Evolutionary conservation across 345 rosid genomes (phyloP), one percentile per base, ranked within the genome.

Genomic region (Gossypium australe): DNA sequence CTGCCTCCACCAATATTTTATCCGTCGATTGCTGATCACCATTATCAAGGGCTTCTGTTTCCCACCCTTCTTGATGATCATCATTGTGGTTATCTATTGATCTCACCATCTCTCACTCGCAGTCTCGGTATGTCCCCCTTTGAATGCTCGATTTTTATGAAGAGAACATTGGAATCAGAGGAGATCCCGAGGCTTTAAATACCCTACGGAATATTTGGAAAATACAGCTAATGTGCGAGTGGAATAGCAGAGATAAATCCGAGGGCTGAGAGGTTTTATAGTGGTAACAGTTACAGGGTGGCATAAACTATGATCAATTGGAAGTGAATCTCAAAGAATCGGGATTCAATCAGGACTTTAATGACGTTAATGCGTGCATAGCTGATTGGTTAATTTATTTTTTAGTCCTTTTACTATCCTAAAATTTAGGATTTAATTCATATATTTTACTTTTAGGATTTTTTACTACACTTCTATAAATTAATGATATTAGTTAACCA

Each of bases 1-100:
- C 84, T 3, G 79, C 84, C 71, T 85, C 91, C 11, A 80, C 67
- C 5, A 47, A 56, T 7, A 72, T 22, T 70, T 17, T 52, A 22
- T 17, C 27, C 25, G 17, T 29, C 17, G 59, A 2, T 27, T 67
- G 22, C 2, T 53, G 57, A 14, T 53, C 57, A 17, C 22, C 60
- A 6, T 34, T 34, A 27, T 47, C 51, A 27, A 16, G 2, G 52
- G 38, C 20, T 9, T 18, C 12, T 1, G 56, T 45, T 17, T 43
- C 76, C 67, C 17, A 48, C 57, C 22, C 60, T 29, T 52, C 56
- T 49, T 10, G 41, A 17, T 11, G 45, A 6, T 44, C 38, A 3
- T 58, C 63, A 22, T 57, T 1, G 9, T 9, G 20, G 59, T 56
- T 2, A 34, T 34, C 41, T 41, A 20, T 27, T 58, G 75, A 56